Percentiles rank a stretch among this genome's conserved stretches.
phyloP scores from a whole-genome alignment of 2,329 filamentous ascomycete species.

The Penicillium psychrosexuale region DNA sequence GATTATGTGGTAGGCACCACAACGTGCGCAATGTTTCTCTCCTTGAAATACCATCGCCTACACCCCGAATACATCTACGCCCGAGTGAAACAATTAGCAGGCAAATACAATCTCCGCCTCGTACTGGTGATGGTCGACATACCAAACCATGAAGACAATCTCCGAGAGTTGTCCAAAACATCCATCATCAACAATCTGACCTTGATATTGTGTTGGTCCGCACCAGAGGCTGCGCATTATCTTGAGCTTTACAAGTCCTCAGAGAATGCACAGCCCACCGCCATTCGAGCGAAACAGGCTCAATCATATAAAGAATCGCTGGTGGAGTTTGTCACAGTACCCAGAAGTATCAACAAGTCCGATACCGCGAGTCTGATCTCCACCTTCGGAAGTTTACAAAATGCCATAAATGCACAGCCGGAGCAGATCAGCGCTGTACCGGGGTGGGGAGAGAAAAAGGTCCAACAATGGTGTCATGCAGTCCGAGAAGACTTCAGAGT shows the following conservation, averaged over 20 bases:
- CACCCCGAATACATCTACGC: constrained; percentile 98
- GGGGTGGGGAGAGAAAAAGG: constrained; percentile 95
- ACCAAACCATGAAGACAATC: constrained; percentile 81
- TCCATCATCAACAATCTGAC: constrained; percentile 91
- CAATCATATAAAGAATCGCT: constrained; percentile 81
- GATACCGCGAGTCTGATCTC: constrained; percentile 87
- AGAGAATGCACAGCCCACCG: constrained; percentile 76
- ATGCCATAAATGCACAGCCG: constrained; percentile 79
- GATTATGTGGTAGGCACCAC: constrained; percentile 87
- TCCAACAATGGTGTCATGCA: constrained; percentile 76
- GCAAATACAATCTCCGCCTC: constrained; percentile 81
- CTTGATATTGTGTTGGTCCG: constrained; percentile 88
- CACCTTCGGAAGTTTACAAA: constrained; percentile 84
- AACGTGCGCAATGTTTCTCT: constrained; percentile 88
- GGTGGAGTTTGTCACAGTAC: constrained; percentile 88
- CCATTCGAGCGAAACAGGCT: constrained; percentile 81
- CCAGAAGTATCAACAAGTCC: constrained; percentile 87
- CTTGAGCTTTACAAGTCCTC: constrained; percentile 93
- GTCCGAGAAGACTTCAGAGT: constrained; percentile 83
- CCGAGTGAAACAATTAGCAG: constrained; percentile 77
- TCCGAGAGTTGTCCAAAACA: constrained; percentile 89
- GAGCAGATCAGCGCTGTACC: constrained; percentile 82
- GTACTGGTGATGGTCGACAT: constrained; percentile 93
- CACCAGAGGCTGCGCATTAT: constrained; percentile 88
- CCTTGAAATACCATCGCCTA: constrained; percentile 92